These are phyloP conservation scores for Argentina anserina DNA, from an alignment of 306 rosid species.

Conservation along the genomic window DNA sequence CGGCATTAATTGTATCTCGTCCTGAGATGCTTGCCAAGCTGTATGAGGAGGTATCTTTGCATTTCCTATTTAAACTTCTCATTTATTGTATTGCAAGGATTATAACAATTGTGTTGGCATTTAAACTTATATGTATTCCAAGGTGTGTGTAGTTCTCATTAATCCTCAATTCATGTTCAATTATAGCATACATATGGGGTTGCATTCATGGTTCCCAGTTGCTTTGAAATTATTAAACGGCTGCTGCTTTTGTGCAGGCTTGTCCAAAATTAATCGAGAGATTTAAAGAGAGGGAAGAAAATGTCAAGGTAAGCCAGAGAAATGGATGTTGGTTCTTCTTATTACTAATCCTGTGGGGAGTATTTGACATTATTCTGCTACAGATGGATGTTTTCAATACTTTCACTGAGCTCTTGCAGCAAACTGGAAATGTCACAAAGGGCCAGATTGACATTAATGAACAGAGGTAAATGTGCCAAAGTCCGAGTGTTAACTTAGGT, in stretches of 20 bases:
- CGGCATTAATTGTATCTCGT: conserved; percentile 92
- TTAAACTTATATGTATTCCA: background rate
- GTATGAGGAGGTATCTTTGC: conserved; percentile 75
- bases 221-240: conserved; percentile 16
- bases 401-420: conserved; percentile 91
- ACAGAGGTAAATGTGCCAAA: conserved; percentile 57
- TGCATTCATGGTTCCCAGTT: background rate
- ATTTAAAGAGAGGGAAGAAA: conserved; percentile 97
- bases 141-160: background rate
- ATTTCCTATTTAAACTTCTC: background rate
- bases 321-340: conserved; percentile 12
- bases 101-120: background rate
- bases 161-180: background rate
- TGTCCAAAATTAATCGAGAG: conserved; percentile 97
- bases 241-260: conserved; percentile 52
- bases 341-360: conserved; percentile 12
- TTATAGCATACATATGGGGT: background rate
- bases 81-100: background rate
- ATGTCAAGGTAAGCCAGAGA: conserved; percentile 69
- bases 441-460: conserved; percentile 83
- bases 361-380: conserved; percentile 39
- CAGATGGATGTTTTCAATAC: conserved; percentile 98
- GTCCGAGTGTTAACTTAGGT: conserved; percentile 7
- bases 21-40: conserved; percentile 92
- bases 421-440: conserved; percentile 96